phyloP scores from a whole-genome alignment of 2,329 filamentous ascomycete species.

The Diplocarpon mali region DNA sequence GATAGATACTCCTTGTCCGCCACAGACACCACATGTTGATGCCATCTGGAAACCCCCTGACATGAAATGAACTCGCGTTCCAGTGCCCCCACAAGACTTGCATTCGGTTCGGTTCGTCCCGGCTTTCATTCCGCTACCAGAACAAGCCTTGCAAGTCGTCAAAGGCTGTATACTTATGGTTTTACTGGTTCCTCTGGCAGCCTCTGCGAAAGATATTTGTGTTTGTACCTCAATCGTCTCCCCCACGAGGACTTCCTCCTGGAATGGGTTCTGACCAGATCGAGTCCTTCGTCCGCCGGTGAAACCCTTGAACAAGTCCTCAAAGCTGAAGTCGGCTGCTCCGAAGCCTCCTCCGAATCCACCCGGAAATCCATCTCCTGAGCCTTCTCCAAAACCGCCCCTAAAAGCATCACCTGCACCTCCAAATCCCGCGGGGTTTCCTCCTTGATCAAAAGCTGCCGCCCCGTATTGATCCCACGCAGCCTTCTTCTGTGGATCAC shows the following conservation, averaged over 20 bases:
- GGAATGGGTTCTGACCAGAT: slow-evolving; percentile 56
- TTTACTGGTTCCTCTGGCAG: slow-evolving; percentile 81
- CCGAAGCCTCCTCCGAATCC: slow-evolving; percentile 44
- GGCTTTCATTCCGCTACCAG: slow-evolving; percentile 72
- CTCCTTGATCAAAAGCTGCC: slow-evolving; percentile 71
- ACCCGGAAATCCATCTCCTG: slow-evolving; percentile 45
- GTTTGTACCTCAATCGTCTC: slow-evolving; percentile 93
- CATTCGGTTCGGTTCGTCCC: slow-evolving; percentile 66
- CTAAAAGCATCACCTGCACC: slow-evolving; percentile 32
- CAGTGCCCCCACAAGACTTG: slow-evolving; percentile 73
- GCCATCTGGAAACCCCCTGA: slow-evolving; percentile 94
- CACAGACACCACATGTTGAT: slow-evolving; percentile 73
- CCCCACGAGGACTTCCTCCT: slow-evolving; percentile 72
- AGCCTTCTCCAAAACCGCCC: slow-evolving; percentile 32
- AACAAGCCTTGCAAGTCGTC: slow-evolving; percentile 70
- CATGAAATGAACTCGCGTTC: slow-evolving; percentile 78
- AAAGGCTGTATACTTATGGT: slow-evolving; percentile 80
- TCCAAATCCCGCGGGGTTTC: slow-evolving; percentile 33
- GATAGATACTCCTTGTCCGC: slow-evolving; percentile 64
- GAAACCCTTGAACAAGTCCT: slow-evolving; percentile 89
- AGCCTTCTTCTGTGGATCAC: slow-evolving; percentile 85
- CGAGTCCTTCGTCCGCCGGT: slow-evolving; percentile 38
- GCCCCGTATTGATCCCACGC: slow-evolving; percentile 86
- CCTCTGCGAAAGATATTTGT: slow-evolving; percentile 90
- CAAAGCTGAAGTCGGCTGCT: slow-evolving; percentile 75